Evolutionary conservation across 352 stramenopile genomes (phyloP).

Genomic region (Phytophthora nicotianae): DNA sequence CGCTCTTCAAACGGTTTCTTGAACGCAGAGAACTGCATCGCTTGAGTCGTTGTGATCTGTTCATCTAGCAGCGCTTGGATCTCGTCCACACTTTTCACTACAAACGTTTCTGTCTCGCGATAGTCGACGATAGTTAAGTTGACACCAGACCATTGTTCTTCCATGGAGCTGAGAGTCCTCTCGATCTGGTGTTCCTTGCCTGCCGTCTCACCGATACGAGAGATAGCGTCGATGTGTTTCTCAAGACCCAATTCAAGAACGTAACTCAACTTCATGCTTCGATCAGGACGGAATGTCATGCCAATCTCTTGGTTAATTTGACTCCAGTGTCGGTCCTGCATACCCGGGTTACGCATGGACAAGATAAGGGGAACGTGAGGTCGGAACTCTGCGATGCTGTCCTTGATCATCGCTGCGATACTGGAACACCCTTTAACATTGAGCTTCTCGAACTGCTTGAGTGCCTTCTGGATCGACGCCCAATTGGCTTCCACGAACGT

Average conservation of each 20-base stretch:
- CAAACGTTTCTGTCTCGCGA: conserved; percentile 92
- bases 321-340: conserved; percentile 94
- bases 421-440: conserved; percentile 84
- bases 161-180: conserved; percentile 92
- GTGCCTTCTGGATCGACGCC: conserved; percentile 85
- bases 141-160: conserved; percentile 89
- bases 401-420: conserved; percentile 90
- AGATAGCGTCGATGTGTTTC: conserved; percentile 88
- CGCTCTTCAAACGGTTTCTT: conserved; percentile 95
- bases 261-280: conserved; percentile 83
- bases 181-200: conserved; percentile 96
- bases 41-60: conserved; percentile 95
- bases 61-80: conserved; percentile 94
- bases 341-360: conserved; percentile 91
- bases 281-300: conserved; percentile 85
- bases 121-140: conserved; percentile 90
- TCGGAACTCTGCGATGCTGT: conserved; percentile 90
- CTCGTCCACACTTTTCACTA: conserved; percentile 95
- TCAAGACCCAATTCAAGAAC: conserved; percentile 87
- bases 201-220: conserved; percentile 92
- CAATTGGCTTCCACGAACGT: conserved; percentile 87
- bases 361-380: conserved; percentile 91
- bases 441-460: conserved; percentile 94
- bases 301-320: conserved; percentile 90
- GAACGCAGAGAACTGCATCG: conserved; percentile 96